These are phyloP conservation scores for Arachis monticola DNA, from an alignment of 331 rosid species.

Conservation along the genomic window DNA sequence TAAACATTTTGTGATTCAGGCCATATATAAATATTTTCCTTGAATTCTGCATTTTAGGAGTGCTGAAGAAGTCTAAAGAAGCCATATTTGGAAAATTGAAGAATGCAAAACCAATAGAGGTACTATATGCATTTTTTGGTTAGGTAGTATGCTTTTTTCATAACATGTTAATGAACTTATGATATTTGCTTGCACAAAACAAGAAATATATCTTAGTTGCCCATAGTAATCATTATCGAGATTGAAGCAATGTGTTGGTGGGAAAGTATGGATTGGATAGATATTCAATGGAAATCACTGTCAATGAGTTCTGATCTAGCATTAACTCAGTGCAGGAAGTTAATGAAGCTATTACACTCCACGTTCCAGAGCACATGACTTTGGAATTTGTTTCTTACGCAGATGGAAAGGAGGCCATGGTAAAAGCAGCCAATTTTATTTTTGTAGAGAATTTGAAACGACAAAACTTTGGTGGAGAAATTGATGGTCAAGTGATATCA, in stretches of 20 bases:
- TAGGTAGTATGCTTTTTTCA: constrained; percentile 22
- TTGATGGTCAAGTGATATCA: constrained; percentile 45
- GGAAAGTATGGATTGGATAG: constrained; percentile 20
- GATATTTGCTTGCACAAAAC: constrained; percentile 19
- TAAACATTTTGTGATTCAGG: constrained; percentile 37
- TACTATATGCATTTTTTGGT: constrained; percentile 35
- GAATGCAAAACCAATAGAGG: constrained; percentile 57
- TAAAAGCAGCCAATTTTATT: constrained; percentile 79
- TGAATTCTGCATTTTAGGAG: constrained; percentile 56
- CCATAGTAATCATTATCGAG: constrained; percentile 24
- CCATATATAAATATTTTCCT: constrained; percentile 30
- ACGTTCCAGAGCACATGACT: constrained; percentile 48
- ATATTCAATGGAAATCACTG: not conserved
- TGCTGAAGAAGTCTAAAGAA: constrained; percentile 67
- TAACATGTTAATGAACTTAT: constrained; percentile 18
- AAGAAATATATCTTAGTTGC: constrained; percentile 12
- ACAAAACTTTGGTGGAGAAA: constrained; percentile 48
- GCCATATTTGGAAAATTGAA: constrained; percentile 61
- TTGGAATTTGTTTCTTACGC: constrained; percentile 66
- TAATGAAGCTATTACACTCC: constrained; percentile 42
- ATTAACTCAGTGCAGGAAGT: constrained; percentile 57
- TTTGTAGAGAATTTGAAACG: constrained; percentile 55
- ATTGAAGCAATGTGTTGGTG: not conserved
- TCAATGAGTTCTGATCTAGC: constrained; percentile 39
- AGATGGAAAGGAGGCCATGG: constrained; percentile 84